phyloP scores from a whole-genome alignment of 2,329 filamentous ascomycete genomes.

The Daldinia sp. region DNA sequence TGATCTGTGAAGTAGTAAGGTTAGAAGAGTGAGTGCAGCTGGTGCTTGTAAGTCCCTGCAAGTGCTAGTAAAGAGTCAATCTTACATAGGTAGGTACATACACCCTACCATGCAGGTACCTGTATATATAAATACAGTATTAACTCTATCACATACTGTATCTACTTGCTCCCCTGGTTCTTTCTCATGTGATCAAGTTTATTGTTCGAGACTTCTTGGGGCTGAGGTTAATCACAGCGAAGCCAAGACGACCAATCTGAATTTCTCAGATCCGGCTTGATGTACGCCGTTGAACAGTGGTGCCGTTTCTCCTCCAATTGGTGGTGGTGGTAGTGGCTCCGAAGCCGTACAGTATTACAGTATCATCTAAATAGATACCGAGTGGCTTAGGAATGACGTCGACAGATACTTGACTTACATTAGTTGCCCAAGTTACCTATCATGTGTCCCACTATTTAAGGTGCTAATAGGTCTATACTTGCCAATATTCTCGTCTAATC shows the following conservation, averaged over 20 bases:
- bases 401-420: neutral
- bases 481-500: too few relatives aligned
- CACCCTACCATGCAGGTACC: neutral
- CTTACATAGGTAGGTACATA: neutral
- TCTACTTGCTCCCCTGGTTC: neutral
- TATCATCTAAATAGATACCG: neutral
- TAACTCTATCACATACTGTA: neutral
- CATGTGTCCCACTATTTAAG: slow-evolving; percentile 16
- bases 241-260: slow-evolving; percentile 3
- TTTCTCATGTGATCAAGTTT: slow-evolving; percentile 11
- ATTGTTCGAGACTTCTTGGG: slow-evolving; percentile 11
- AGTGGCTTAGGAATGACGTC: slow-evolving; percentile 39
- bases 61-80: neutral
- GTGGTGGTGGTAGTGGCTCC: slow-evolving; percentile 4
- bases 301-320: slow-evolving; percentile 16
- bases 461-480: neutral
- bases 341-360: neutral
- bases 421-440: neutral
- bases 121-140: neutral
- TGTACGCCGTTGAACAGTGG: slow-evolving; percentile 16
- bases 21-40: neutral
- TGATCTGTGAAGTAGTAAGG: neutral
- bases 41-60: slow-evolving; percentile 3
- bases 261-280: slow-evolving; percentile 13
- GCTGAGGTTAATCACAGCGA: slow-evolving; percentile 22